Conservation (phyloP, 73 alveolate species). For the Breviolum minutum region DNA sequence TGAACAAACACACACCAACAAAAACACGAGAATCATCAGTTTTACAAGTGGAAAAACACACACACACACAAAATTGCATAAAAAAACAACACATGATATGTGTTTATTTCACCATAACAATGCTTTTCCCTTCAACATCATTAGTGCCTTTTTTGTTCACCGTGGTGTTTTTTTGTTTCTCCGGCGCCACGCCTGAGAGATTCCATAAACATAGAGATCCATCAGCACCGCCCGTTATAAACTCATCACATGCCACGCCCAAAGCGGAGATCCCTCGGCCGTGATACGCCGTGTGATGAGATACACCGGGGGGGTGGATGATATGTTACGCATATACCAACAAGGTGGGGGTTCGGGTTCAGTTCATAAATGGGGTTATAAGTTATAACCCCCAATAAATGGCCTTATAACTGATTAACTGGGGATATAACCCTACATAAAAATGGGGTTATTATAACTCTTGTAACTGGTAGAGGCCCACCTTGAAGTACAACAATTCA, state of each 20-base stretch:
- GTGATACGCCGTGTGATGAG: not conserved
- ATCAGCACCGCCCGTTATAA: slow-evolving; percentile 9
- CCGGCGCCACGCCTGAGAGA: not conserved
- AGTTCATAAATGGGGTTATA: not conserved
- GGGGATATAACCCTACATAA: too few species aligned
- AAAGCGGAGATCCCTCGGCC: not conserved
- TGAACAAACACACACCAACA: too few species aligned
- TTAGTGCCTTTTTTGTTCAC: too few species aligned
- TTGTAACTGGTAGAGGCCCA: too few species aligned
- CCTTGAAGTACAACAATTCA: too few species aligned
- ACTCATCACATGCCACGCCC: not conserved
- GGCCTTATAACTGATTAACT: not conserved
- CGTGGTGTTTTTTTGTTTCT: too few species aligned
- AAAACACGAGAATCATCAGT: too few species aligned
- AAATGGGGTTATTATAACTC: too few species aligned
- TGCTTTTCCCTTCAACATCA: too few species aligned
- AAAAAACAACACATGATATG: too few species aligned
- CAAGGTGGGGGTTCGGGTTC: not conserved
- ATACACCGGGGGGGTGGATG: not conserved
- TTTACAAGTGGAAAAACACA: too few species aligned
- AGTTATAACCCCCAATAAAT: not conserved
- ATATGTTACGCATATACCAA: not conserved
- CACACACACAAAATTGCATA: not conserved
- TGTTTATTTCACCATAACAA: too few species aligned
- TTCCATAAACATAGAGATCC: slow-evolving; percentile 31